phyloP scores from a whole-genome alignment of 345 rosid species.

The Nephelium lappaceum region DNA sequence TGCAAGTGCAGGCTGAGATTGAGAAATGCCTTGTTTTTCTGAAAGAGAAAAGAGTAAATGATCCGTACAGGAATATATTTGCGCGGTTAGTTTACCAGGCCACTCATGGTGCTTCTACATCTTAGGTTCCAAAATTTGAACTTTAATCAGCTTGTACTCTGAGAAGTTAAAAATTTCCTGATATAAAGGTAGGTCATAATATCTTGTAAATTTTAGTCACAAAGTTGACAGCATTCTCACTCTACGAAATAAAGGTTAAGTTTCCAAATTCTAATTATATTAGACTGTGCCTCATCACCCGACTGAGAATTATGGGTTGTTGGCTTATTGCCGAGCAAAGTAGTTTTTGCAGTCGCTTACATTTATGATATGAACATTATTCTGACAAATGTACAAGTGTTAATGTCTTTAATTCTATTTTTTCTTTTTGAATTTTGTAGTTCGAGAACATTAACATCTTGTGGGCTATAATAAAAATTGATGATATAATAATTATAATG shows the following conservation, averaged over 20 bases:
- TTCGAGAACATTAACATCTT: too few relatives aligned
- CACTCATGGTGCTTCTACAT: constrained; percentile 41
- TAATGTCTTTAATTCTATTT: too few relatives aligned
- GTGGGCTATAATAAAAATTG: too few relatives aligned
- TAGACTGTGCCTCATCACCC: too few relatives aligned
- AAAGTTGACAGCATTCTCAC: neutral
- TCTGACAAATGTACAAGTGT: too few relatives aligned
- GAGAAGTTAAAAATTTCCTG: neutral
- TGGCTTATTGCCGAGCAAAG: neutral
- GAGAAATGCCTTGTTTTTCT: constrained; percentile 54
- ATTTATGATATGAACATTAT: too few relatives aligned
- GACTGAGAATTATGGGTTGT: too few relatives aligned
- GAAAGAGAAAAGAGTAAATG: constrained; percentile 63
- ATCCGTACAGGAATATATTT: constrained; percentile 64
- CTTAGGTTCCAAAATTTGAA: constrained; percentile 66
- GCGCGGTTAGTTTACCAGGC: constrained; percentile 55
- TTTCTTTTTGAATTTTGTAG: too few relatives aligned
- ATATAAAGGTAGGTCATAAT: neutral
- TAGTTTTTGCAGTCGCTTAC: neutral
- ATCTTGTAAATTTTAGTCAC: neutral
- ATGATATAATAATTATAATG: too few relatives aligned
- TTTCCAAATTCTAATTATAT: neutral
- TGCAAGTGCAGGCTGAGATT: constrained; percentile 65
- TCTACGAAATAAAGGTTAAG: neutral
- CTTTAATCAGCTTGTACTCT: constrained; percentile 28